Percentiles rank a stretch among this genome's conserved stretches.
These are phyloP conservation scores for Diaporthe caulivora DNA, from an alignment of 2,329 filamentous ascomycete genomes.

Conservation along the genomic window DNA sequence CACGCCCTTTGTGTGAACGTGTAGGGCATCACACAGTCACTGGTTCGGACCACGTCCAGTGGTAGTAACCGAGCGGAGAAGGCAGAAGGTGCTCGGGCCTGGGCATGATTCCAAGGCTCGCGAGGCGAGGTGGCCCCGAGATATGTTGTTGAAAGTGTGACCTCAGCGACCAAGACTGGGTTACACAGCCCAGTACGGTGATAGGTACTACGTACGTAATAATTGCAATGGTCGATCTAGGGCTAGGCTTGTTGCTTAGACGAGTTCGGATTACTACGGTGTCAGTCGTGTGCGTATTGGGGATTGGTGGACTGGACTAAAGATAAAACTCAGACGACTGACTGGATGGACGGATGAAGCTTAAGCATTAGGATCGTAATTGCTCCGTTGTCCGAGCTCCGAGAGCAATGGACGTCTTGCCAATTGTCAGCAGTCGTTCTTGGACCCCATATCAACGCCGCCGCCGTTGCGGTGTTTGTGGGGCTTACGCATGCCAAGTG, in stretches of 20 bases:
- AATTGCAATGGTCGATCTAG: not conserved
- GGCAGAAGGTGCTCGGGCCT: not conserved
- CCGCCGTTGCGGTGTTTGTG: constrained; percentile 17
- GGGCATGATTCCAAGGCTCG: not conserved
- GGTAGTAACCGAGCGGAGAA: constrained; percentile 23
- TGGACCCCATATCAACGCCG: not conserved
- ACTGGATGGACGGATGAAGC: constrained; percentile 6
- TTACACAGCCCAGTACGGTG: not conserved
- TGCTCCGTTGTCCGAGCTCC: constrained; percentile 29
- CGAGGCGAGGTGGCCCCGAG: constrained; percentile 1
- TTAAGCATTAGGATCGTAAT: not conserved
- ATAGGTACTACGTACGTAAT: constrained; percentile 20
- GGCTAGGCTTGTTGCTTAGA: not conserved
- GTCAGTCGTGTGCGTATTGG: not conserved
- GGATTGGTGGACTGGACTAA: not conserved
- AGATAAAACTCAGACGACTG: not conserved
- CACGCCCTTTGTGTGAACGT: not conserved
- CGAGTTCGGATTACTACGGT: not conserved
- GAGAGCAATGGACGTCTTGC: not conserved
- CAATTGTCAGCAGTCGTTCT: constrained; percentile 7
- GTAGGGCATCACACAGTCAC: not conserved
- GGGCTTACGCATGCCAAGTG: constrained; percentile 7
- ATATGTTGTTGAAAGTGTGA: not conserved
- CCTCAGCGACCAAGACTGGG: not conserved
- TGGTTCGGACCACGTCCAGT: constrained; percentile 6